Percentiles rank a stretch among this genome's conserved stretches.
Evolutionary conservation across 805 yeast species (phyloP).

Genomic region (Candida stauntonica): DNA sequence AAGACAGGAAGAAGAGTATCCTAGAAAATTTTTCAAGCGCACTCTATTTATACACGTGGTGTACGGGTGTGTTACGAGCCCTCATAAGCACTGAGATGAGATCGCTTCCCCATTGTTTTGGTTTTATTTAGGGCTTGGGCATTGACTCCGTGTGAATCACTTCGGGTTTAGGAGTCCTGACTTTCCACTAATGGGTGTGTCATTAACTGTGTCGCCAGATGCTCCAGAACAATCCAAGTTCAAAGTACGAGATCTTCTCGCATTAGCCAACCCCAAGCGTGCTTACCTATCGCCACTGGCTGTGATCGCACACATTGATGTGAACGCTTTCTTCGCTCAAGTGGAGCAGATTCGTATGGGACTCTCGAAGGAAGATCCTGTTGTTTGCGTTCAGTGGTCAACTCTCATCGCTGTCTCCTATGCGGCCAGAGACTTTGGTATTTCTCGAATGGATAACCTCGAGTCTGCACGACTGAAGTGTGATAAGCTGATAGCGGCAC

Average conservation of each 20-base stretch:
- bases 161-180: neutral
- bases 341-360: constrained; percentile 79
- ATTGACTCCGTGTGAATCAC: neutral
- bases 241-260: constrained; percentile 45
- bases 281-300: constrained; percentile 67
- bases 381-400: constrained; percentile 93
- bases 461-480: constrained; percentile 70
- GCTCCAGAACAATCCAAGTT: constrained; percentile 41
- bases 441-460: constrained; percentile 70
- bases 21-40: constrained; percentile 6
- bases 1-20: constrained; percentile 1
- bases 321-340: constrained; percentile 95
- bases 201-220: no score
- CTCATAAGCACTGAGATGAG: neutral
- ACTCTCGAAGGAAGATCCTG: constrained; percentile 64
- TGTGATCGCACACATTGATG: constrained; percentile 80
- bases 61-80: constrained; percentile 12
- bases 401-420: constrained; percentile 86
- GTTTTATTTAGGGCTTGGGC: neutral
- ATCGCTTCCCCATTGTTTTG: constrained; percentile 2
- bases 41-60: constrained; percentile 5
- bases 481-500: constrained; percentile 72
- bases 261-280: constrained; percentile 39
- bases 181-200: no score
- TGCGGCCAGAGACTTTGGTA: constrained; percentile 83